These are phyloP conservation scores for Iodosphaeria phyllophila DNA, from an alignment of 2,329 filamentous ascomycete genomes.

Conservation along the genomic window DNA sequence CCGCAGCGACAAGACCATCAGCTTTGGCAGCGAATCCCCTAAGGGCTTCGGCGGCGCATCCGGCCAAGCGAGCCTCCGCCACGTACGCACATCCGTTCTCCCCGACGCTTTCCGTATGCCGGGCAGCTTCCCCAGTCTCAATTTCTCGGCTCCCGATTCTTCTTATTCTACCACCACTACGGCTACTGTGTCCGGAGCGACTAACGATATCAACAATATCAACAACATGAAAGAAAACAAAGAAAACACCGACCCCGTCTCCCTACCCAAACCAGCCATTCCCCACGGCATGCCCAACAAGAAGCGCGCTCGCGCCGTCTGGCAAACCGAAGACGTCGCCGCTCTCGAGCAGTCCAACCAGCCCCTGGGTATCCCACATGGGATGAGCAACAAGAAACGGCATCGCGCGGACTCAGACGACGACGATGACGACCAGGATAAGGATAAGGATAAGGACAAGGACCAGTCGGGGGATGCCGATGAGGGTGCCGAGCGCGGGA, in stretches of 20 bases:
- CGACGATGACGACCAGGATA: constrained; percentile 28
- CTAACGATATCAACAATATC: constrained; percentile 32
- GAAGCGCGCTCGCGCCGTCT: constrained; percentile 40
- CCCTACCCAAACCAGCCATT: constrained; percentile 23
- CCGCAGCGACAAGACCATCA: constrained; percentile 45
- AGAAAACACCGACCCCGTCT: constrained; percentile 16
- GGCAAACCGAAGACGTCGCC: constrained; percentile 17
- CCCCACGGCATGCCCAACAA: constrained; percentile 47
- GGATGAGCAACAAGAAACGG: constrained; percentile 48
- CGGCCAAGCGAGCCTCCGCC: constrained; percentile 42
- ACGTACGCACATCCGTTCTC: constrained; percentile 33
- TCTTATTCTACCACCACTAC: too few species aligned
- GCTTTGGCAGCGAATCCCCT: constrained; percentile 28
- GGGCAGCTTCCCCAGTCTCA: constrained; percentile 30
- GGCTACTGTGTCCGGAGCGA: too few species aligned
- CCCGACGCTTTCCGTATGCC: constrained; percentile 29
- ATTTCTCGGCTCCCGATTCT: too few species aligned
- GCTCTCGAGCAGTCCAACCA: too few species aligned
- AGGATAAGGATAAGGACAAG: constrained; percentile 26
- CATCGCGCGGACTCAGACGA: constrained; percentile 37
- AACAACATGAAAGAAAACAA: too few species aligned
- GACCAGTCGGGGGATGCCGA: constrained; percentile 38
- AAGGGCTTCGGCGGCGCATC: constrained; percentile 35
- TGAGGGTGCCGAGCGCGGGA: constrained; percentile 25
- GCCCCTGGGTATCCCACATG: constrained; percentile 40